Conservation (phyloP, 2,329 filamentous ascomycete genomes). For the Dothideomycetes sp. region DNA sequence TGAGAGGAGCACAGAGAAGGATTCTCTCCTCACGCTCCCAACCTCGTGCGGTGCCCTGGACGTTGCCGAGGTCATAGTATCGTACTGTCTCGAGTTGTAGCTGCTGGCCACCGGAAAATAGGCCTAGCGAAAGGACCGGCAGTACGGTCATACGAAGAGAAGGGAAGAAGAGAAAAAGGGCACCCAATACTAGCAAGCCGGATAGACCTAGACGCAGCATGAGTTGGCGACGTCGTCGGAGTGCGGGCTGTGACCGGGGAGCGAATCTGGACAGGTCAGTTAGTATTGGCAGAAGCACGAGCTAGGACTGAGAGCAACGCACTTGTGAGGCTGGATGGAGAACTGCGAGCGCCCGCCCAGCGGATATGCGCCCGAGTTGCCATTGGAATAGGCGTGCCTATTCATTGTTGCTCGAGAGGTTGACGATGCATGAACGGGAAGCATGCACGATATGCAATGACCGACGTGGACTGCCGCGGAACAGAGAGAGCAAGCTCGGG, state of each 20-base stretch:
- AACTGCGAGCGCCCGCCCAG: constrained; percentile 15
- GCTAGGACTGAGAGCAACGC: not conserved
- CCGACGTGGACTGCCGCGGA: constrained; percentile 5
- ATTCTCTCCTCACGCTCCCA: constrained; percentile 97
- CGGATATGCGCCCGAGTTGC: constrained; percentile 15
- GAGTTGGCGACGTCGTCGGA: constrained; percentile 64
- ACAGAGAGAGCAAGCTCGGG: too few relatives aligned
- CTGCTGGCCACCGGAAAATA: constrained; percentile 52
- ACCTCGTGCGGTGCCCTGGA: constrained; percentile 80
- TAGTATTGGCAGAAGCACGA: not conserved
- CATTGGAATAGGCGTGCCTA: constrained; percentile 16
- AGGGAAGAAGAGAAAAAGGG: constrained; percentile 65
- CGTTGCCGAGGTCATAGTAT: constrained; percentile 90
- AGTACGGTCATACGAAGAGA: constrained; percentile 58
- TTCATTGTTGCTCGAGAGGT: constrained; percentile 12
- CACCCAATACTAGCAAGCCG: constrained; percentile 47
- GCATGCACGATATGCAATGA: constrained; percentile 3
- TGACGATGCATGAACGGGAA: constrained; percentile 12
- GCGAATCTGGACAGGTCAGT: constrained; percentile 57
- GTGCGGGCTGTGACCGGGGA: constrained; percentile 65
- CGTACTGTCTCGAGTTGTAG: constrained; percentile 87
- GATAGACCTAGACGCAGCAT: constrained; percentile 56
- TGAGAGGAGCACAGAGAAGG: constrained; percentile 82
- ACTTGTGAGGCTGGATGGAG: constrained; percentile 18
- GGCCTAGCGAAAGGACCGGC: constrained; percentile 56